A percentile compares a stretch with the other conserved stretches of the same genome.
Evolutionary conservation across 129 eudicot species (phyloP).

Genomic region (Chrysanthemum makinoi): DNA sequence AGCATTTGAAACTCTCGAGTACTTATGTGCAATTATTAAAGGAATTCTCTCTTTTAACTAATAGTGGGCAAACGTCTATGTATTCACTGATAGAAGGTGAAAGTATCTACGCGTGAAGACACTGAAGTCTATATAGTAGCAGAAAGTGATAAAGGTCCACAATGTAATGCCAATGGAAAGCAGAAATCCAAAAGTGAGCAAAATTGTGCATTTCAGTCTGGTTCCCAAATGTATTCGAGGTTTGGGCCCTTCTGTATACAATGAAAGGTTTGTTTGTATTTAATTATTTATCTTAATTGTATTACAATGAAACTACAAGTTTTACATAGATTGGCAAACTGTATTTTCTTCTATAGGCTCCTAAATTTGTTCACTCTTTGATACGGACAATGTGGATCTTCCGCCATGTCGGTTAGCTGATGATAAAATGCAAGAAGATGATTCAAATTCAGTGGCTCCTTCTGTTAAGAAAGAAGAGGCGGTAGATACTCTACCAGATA

Average conservation of each 20-base stretch:
- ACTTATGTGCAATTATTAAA: not conserved
- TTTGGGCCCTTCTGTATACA: too few species aligned
- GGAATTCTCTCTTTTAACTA: not conserved
- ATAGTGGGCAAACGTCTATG: not conserved
- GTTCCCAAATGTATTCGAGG: not conserved
- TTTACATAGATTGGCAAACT: not conserved
- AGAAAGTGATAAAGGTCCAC: conserved; percentile 22
- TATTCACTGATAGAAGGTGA: conserved; percentile 28
- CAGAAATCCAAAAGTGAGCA: conserved; percentile 49
- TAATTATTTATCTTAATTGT: too few species aligned
- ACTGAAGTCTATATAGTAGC: conserved; percentile 24
- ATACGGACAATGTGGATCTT: conserved; percentile 21
- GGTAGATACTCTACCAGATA: conserved; percentile 9
- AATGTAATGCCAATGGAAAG: conserved; percentile 24
- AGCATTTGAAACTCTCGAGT: conserved; percentile 7
- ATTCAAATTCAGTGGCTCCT: conserved; percentile 15
- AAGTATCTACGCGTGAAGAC: conserved; percentile 29
- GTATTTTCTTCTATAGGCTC: conserved; percentile 22
- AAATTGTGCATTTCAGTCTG: not conserved
- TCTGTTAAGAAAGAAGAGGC: conserved; percentile 24
- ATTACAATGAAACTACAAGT: not conserved
- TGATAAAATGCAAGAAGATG: conserved; percentile 36
- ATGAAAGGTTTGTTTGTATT: conserved; percentile 44
- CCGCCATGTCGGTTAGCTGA: conserved; percentile 20
- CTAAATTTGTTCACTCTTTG: too few species aligned